phyloP scores from a whole-genome alignment of 441 rosid species.

The Pelargonium citronellum region DNA sequence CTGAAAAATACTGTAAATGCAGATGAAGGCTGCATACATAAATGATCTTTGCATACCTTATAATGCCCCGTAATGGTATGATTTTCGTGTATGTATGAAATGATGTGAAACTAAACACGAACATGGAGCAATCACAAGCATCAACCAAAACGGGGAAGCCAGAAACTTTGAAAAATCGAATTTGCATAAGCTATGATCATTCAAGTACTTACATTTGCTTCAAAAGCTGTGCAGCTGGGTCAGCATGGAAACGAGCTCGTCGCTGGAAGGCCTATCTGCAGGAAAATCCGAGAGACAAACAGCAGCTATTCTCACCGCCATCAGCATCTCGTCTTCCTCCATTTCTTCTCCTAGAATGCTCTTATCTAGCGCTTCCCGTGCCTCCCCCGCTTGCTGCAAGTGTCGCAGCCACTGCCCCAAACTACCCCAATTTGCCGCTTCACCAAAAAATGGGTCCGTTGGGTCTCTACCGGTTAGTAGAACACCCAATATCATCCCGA shows the following conservation, averaged over 20 bases:
- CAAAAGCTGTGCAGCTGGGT: slow-evolving; percentile 92
- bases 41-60: not conserved
- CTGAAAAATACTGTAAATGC: not conserved
- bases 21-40: not conserved
- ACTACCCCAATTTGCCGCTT: slow-evolving; percentile 54
- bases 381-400: slow-evolving; percentile 84
- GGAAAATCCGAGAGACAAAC: slow-evolving; percentile 85
- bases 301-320: slow-evolving; percentile 81
- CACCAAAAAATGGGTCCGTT: slow-evolving; percentile 52
- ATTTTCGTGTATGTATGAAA: not conserved
- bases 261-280: slow-evolving; percentile 86
- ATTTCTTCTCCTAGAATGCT: slow-evolving; percentile 79
- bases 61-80: not conserved
- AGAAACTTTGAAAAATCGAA: slow-evolving; percentile 9
- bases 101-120: slow-evolving; percentile 5
- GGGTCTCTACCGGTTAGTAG: slow-evolving; percentile 83
- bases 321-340: slow-evolving; percentile 93
- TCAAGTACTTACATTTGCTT: slow-evolving; percentile 30
- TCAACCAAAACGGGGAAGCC: slow-evolving; percentile 9
- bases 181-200: slow-evolving; percentile 13
- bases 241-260: slow-evolving; percentile 87
- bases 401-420: slow-evolving; percentile 79
- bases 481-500: slow-evolving; percentile 85
- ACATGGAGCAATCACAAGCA: slow-evolving; percentile 7
- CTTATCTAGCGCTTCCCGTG: slow-evolving; percentile 72